These are phyloP conservation scores for Rehmannia glutinosa DNA, from an alignment of 257 asterid genomes.

Conservation along the genomic window DNA sequence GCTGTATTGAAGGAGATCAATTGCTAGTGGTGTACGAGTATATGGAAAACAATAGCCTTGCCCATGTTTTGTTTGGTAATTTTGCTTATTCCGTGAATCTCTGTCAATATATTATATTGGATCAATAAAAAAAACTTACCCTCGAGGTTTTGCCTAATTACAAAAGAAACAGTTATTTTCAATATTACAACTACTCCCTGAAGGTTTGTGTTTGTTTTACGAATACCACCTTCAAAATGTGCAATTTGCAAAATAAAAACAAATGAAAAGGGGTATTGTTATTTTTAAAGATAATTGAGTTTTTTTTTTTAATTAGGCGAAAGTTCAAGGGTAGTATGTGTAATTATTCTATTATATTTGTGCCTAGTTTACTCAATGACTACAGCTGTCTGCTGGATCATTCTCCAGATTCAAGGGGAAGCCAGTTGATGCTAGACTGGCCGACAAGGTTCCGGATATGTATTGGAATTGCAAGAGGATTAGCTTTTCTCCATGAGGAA, in stretches of 20 bases:
- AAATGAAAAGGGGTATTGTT: too few relatives aligned
- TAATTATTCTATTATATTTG: neutral
- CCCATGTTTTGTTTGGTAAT: slow-evolving; percentile 59
- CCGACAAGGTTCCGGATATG: slow-evolving; percentile 67
- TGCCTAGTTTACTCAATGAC: neutral
- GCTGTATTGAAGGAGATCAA: slow-evolving; percentile 82
- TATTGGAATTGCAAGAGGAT: slow-evolving; percentile 77
- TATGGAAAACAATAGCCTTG: slow-evolving; percentile 91
- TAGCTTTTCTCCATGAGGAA: slow-evolving; percentile 86
- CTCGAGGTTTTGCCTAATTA: too few relatives aligned
- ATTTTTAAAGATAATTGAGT: too few relatives aligned
- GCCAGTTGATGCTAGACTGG: slow-evolving; percentile 75
- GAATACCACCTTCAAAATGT: too few relatives aligned
- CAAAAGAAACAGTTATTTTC: too few relatives aligned
- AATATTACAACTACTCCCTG: too few relatives aligned
- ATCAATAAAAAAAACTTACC: neutral
- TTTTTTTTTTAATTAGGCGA: neutral
- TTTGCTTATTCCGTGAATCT: neutral
- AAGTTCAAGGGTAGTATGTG: neutral
- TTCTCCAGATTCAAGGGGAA: slow-evolving; percentile 40
- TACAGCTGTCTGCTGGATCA: neutral
- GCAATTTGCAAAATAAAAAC: too few relatives aligned
- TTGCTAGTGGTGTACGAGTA: slow-evolving; percentile 74
- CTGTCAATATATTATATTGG: neutral
- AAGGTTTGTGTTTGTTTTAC: too few relatives aligned